Conservation (phyloP, 495 filamentous ascomycete genomes). For the Podospora conica region DNA sequence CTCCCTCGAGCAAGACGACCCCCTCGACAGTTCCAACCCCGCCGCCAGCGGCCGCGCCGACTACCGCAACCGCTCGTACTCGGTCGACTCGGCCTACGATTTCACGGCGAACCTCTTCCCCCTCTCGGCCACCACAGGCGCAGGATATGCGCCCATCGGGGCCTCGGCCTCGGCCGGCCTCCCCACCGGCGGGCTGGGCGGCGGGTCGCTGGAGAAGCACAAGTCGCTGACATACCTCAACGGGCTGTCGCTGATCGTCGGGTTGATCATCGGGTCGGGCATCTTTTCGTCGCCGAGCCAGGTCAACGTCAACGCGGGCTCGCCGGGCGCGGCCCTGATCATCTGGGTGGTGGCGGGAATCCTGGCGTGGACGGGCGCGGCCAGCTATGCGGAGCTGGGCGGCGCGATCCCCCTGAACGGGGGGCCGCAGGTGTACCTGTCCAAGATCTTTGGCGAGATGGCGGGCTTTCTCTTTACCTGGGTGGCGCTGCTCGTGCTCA, state of each 20-base stretch:
- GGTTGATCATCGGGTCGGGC: slow-evolving; percentile 92
- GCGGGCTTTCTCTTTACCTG: slow-evolving; percentile 91
- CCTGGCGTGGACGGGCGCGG: slow-evolving; percentile 92
- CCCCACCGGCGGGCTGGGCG: slow-evolving; percentile 37
- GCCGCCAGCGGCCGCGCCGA: slow-evolving; percentile 36
- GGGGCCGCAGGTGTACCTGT: slow-evolving; percentile 84
- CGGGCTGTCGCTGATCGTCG: slow-evolving; percentile 82
- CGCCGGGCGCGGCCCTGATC: slow-evolving; percentile 82
- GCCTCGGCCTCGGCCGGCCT: slow-evolving; percentile 54
- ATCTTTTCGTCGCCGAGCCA: slow-evolving; percentile 95
- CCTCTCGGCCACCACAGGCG: slow-evolving; percentile 73
- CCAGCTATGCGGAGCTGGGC: slow-evolving; percentile 92
- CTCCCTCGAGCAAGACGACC: slow-evolving; percentile 82
- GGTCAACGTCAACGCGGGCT: slow-evolving; percentile 88
- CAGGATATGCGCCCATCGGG: slow-evolving; percentile 72
- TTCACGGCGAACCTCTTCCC: slow-evolving; percentile 88
- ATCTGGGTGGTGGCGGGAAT: slow-evolving; percentile 88
- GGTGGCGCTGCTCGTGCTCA: slow-evolving; percentile 89
- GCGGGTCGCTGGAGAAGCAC: slow-evolving; percentile 76
- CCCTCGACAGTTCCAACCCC: slow-evolving; percentile 56
- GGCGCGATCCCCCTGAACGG: slow-evolving; percentile 95
- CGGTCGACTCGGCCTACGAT: slow-evolving; percentile 87
- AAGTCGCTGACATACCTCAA: slow-evolving; percentile 95
- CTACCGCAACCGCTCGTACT: slow-evolving; percentile 66
- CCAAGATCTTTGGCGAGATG: slow-evolving; percentile 93